phyloP scores from a whole-genome alignment of 2,329 filamentous ascomycete genomes.

The Lachnellula occidentalis region DNA sequence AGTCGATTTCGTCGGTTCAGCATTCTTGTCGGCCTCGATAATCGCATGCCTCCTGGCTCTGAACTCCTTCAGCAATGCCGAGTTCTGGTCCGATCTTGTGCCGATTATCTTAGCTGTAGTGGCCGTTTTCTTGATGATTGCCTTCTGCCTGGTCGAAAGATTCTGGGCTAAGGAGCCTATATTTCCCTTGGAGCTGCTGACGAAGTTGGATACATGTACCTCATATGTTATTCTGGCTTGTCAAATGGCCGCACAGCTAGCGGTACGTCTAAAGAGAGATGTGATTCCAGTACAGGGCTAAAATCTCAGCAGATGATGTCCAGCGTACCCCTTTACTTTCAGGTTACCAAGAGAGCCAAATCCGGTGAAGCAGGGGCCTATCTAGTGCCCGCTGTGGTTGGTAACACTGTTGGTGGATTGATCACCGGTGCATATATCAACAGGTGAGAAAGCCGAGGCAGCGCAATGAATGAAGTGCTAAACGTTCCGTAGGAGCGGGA shows the following conservation, averaged over 20 bases:
- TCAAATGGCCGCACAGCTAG: slow-evolving; percentile 52
- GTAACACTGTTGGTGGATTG: slow-evolving; percentile 59
- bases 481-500: slow-evolving; percentile 40
- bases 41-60: slow-evolving; percentile 39
- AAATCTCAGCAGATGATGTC: slow-evolving; percentile 46
- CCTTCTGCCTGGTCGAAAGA: slow-evolving; percentile 29
- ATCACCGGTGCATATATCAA: slow-evolving; percentile 41
- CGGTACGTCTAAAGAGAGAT: slow-evolving; percentile 30
- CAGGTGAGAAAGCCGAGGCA: slow-evolving; percentile 25
- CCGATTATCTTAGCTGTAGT: slow-evolving; percentile 30
- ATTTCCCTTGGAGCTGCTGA: slow-evolving; percentile 51
- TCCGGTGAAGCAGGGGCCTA: slow-evolving; percentile 53
- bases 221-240: slow-evolving; percentile 47
- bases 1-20: slow-evolving; percentile 53
- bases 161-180: slow-evolving; percentile 48
- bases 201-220: slow-evolving; percentile 44
- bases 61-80: slow-evolving; percentile 42
- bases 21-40: slow-evolving; percentile 40
- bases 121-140: slow-evolving; percentile 19
- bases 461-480: too few relatives aligned
- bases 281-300: background rate
- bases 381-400: slow-evolving; percentile 59
- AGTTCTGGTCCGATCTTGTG: slow-evolving; percentile 30
- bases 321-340: slow-evolving; percentile 62
- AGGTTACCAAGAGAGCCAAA: slow-evolving; percentile 52